phyloP scores from a whole-genome alignment of 176 grass and related monocot genomes.

The Oryza brachyantha region DNA sequence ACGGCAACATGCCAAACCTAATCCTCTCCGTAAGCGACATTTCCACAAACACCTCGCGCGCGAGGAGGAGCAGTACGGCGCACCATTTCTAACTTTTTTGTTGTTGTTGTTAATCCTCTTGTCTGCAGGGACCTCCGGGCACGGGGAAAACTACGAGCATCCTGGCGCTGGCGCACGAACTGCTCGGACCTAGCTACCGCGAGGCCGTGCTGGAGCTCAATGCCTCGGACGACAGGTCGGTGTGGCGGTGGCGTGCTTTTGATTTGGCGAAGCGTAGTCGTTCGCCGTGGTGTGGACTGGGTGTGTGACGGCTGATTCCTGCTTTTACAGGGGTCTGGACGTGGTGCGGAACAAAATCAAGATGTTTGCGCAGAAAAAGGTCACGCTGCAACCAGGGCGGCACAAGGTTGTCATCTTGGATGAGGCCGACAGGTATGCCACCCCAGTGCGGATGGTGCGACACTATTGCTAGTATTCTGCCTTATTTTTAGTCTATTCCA shows the following conservation, averaged over 20 bases:
- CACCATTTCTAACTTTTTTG: background rate
- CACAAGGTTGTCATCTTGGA: constrained; percentile 96
- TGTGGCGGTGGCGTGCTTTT: background rate
- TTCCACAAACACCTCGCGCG: constrained; percentile 26
- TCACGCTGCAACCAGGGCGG: constrained; percentile 70
- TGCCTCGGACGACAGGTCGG: constrained; percentile 88
- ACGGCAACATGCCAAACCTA: constrained; percentile 97
- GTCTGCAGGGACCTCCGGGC: constrained; percentile 75
- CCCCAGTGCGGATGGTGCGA: background rate
- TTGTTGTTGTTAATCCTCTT: background rate
- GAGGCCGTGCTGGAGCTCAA: constrained; percentile 96
- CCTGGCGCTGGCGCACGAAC: constrained; percentile 86
- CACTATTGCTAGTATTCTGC: background rate
- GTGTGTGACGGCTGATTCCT: background rate
- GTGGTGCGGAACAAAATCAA: constrained; percentile 99
- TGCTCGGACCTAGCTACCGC: constrained; percentile 81
- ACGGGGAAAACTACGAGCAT: constrained; percentile 97
- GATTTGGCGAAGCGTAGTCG: background rate
- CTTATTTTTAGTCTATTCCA: background rate
- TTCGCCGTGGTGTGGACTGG: background rate
- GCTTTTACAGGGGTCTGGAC: constrained; percentile 71
- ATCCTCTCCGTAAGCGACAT: constrained; percentile 79
- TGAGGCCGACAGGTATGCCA: constrained; percentile 87
- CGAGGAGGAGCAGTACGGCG: background rate
- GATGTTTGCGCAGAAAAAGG: constrained; percentile 99